Evolutionary conservation across 139 green algal genomes (phyloP).

Genomic region (Asterochloris erici): DNA sequence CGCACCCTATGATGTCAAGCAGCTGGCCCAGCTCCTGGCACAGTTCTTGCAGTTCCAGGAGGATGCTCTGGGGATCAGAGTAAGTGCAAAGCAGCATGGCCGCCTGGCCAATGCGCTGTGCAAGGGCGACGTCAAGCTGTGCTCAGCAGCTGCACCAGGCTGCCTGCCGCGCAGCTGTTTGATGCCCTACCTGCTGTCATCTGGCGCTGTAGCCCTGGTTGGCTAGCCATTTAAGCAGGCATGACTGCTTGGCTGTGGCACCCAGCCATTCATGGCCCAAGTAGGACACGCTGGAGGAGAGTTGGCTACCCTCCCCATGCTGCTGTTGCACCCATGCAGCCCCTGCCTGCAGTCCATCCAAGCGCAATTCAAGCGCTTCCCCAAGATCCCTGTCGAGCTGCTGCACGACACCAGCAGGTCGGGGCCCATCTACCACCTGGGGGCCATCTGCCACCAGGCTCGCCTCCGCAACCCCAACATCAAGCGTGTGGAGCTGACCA

Average conservation of each 20-base stretch:
- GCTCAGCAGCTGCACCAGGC: not conserved
- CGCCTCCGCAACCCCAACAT: constrained; percentile 39
- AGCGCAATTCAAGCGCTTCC: constrained; percentile 19
- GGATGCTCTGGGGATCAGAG: constrained; percentile 55
- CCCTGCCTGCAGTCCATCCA: constrained; percentile 33
- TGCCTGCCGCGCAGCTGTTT: not conserved
- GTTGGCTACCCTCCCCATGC: not conserved
- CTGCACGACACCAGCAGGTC: constrained; percentile 35
- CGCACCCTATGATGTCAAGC: constrained; percentile 49
- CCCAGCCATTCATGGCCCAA: no score
- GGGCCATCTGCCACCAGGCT: constrained; percentile 43
- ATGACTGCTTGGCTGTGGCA: not conserved
- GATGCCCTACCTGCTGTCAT: not conserved
- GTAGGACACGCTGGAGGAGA: no score
- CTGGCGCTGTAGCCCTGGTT: not conserved
- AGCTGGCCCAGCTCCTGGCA: constrained; percentile 46
- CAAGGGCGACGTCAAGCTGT: not conserved
- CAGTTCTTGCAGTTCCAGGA: constrained; percentile 82
- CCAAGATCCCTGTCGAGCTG: constrained; percentile 45
- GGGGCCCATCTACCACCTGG: constrained; percentile 57
- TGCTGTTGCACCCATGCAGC: not conserved
- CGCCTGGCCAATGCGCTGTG: not conserved
- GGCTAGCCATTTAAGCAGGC: not conserved
- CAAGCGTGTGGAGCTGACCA: constrained; percentile 59
- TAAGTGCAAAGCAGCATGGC: not conserved